These are phyloP conservation scores for Rhodamnia rubescens DNA, from an alignment of 345 rosid genomes.

Conservation along the genomic window DNA sequence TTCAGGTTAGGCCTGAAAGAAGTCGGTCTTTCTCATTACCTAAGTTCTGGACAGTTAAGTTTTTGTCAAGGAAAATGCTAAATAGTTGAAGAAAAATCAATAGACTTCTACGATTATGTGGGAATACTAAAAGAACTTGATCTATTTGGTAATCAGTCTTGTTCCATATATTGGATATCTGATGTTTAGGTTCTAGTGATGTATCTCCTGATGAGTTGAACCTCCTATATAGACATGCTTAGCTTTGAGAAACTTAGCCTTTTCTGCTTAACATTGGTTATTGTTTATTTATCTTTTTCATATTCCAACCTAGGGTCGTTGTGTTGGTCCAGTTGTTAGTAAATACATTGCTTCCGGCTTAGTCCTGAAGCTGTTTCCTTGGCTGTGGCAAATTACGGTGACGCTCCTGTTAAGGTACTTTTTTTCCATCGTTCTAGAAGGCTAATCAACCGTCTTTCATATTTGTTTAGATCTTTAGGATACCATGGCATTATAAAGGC, in stretches of 20 bases:
- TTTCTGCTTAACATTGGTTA: not conserved
- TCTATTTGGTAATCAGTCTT: not conserved
- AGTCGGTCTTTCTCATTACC: not conserved
- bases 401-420: slow-evolving; percentile 73
- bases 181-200: not conserved
- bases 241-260: not conserved
- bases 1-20: not conserved
- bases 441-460: not conserved
- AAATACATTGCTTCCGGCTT: slow-evolving; percentile 54
- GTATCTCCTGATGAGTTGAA: not conserved
- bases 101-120: not conserved
- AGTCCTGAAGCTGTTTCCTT: slow-evolving; percentile 55
- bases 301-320: slow-evolving; percentile 21
- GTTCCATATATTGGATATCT: too few relatives aligned
- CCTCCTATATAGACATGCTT: not conserved
- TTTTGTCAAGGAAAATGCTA: not conserved
- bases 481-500: not conserved
- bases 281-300: not conserved
- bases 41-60: not conserved
- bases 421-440: not conserved
- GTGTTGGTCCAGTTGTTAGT: slow-evolving; percentile 49
- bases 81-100: not conserved
- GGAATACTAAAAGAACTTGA: not conserved
- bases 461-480: not conserved
- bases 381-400: slow-evolving; percentile 83